Evolutionary conservation across 306 rosid genomes (phyloP).

Genomic region (Crotalaria pallida): DNA sequence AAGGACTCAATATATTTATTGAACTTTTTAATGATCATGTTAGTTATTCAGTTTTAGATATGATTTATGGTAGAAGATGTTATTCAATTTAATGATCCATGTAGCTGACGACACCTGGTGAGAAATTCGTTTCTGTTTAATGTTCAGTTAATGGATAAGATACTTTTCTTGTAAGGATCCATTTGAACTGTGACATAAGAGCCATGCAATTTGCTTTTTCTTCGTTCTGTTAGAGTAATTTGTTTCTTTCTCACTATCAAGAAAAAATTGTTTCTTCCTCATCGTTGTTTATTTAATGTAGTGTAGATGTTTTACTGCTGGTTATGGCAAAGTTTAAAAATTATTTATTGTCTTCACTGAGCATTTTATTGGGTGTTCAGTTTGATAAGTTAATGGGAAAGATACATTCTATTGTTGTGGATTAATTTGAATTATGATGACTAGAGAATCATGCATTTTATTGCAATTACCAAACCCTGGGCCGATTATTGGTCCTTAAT

Average conservation of each 20-base stretch:
- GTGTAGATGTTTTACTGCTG: neutral
- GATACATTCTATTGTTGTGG: constrained; percentile 2
- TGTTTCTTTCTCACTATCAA: too few relatives aligned
- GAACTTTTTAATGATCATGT: neutral
- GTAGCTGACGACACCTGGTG: too few relatives aligned
- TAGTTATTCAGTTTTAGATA: neutral
- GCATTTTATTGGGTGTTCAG: neutral
- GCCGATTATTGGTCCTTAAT: neutral
- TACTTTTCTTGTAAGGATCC: constrained; percentile 12
- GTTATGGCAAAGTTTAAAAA: neutral
- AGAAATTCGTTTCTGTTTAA: too few relatives aligned
- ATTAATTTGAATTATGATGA: neutral
- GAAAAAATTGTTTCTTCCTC: too few relatives aligned
- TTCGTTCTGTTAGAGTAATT: neutral
- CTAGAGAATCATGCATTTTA: neutral
- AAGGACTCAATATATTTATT: too few relatives aligned
- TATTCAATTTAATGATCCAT: neutral
- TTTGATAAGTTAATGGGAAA: neutral
- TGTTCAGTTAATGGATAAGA: neutral
- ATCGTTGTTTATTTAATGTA: neutral
- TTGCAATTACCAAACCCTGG: neutral
- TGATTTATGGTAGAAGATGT: too few relatives aligned
- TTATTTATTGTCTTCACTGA: neutral
- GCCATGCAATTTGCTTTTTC: neutral
- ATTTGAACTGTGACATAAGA: neutral